Conservation (phyloP, 305 asterid species). For the Ruellia speciosa region DNA sequence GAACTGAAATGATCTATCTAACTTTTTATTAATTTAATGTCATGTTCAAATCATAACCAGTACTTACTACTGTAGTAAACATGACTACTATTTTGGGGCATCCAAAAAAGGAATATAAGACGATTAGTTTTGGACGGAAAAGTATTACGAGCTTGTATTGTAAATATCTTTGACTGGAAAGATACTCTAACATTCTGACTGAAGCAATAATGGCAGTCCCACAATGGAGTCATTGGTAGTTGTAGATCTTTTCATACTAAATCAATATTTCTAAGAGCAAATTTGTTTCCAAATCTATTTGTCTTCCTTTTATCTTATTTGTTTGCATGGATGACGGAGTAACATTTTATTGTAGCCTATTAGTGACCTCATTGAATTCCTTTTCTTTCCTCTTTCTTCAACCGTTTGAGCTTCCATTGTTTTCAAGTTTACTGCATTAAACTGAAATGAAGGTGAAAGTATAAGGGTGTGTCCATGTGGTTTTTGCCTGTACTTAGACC, state of each 20-base stretch:
- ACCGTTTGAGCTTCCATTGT: neutral
- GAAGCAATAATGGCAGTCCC: neutral
- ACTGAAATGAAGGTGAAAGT: neutral
- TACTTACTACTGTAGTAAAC: no score
- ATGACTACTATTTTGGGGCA: no score
- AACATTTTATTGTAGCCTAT: neutral
- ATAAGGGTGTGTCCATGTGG: neutral
- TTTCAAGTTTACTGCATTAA: neutral
- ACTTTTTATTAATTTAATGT: no score
- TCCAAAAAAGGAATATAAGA: no score
- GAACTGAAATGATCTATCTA: no score
- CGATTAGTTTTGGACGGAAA: no score
- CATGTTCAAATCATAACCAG: no score
- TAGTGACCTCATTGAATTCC: neutral
- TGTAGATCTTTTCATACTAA: neutral
- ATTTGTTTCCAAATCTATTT: neutral
- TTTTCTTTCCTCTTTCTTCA: neutral
- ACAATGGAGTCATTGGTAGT: neutral
- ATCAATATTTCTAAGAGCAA: neutral
- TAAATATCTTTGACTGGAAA: no score
- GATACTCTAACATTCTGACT: neutral
- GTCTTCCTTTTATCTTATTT: neutral
- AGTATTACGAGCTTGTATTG: no score
- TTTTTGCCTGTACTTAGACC: neutral
- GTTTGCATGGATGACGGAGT: constrained; percentile 2